Evolutionary conservation across 805 yeast species (phyloP), one percentile per base, ranked within the genome.

Genomic region (Nematodospora valgi): DNA sequence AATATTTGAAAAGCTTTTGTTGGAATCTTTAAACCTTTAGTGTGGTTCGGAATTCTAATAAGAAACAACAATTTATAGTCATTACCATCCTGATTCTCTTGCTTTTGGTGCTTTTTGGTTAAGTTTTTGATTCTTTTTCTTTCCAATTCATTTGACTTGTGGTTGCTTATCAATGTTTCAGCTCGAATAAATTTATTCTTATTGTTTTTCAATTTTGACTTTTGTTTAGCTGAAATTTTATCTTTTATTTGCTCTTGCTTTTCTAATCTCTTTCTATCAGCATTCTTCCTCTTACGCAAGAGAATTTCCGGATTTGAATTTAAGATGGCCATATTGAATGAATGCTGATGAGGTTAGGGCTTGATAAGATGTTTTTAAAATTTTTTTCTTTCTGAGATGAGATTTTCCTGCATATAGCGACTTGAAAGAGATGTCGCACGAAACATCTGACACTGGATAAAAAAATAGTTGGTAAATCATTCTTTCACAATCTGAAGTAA

Each of bases 271-370:
- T 80, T 67, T 57, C 82, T 69, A 56, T 84, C 91, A 40, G 82
- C 83, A 53, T 82, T 76, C 66, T 83, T 85, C 63, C 94, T 78
- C 67, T 84, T 85, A 53, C 80, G 78, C 43, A 85, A 70, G 47
- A 85, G 75, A 37, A 85, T 71, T 58, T 85, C 93, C 24, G 93
- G 91, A 53, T 80, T 82, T 17, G 82, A 71, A 54, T 81, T 77
- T 34, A 78, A 62, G 34, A 76, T 62, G 29, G 67, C 71, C 72
- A 68, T 65, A 19, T 5, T 37, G 32, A n/a, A 20, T 28, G 10
- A 14, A 5, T 6, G 2, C 10, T 21, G 14, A 16, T 17, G 15
- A n/a, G 27, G 27, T 12, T 29, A 14, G 20, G 34, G n/a, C n/a
- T n/a, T n/a, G n/a, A 23, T 18, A 11, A n/a, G n/a, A n/a, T 11